phyloP scores from a whole-genome alignment of 495 filamentous ascomycete species.

The Alectoria sarmentosa region DNA sequence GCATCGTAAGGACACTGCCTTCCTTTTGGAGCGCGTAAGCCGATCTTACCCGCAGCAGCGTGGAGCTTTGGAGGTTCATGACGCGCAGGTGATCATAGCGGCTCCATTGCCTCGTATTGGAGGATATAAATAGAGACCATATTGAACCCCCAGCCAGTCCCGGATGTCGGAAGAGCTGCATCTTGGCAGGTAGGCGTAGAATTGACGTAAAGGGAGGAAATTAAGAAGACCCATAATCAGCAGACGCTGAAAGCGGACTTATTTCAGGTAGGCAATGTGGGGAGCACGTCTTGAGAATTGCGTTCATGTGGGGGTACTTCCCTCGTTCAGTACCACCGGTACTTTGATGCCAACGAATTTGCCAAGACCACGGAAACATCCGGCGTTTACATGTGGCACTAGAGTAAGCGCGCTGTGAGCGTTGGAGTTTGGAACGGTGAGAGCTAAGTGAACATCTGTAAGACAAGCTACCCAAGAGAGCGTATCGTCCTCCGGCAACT shows the following conservation, averaged over 20 bases:
- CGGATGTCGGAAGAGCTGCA: background rate
- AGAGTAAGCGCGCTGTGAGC: slow-evolving; percentile 8
- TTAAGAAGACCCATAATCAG: no score
- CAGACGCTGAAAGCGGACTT: no score
- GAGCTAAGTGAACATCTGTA: no score
- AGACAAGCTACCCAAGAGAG: background rate
- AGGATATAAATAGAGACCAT: background rate
- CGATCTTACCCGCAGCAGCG: background rate
- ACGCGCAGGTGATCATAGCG: no score
- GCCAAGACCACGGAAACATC: slow-evolving; percentile 8
- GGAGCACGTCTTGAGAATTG: no score
- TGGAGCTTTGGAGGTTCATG: background rate
- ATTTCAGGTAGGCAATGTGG: no score
- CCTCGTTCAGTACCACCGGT: no score
- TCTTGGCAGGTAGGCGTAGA: background rate
- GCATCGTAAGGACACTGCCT: background rate
- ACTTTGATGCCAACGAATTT: background rate
- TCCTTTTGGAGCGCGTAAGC: background rate
- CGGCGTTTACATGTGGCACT: background rate
- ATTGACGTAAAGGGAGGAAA: no score
- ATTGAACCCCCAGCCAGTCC: background rate
- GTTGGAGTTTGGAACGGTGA: background rate
- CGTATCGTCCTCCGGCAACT: background rate
- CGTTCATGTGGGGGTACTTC: no score
- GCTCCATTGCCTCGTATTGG: background rate